Evolutionary conservation across 1,284 basidiomycete species (phyloP), one percentile per base, ranked within the genome.

Genomic region (Rhodotorula sp.): DNA sequence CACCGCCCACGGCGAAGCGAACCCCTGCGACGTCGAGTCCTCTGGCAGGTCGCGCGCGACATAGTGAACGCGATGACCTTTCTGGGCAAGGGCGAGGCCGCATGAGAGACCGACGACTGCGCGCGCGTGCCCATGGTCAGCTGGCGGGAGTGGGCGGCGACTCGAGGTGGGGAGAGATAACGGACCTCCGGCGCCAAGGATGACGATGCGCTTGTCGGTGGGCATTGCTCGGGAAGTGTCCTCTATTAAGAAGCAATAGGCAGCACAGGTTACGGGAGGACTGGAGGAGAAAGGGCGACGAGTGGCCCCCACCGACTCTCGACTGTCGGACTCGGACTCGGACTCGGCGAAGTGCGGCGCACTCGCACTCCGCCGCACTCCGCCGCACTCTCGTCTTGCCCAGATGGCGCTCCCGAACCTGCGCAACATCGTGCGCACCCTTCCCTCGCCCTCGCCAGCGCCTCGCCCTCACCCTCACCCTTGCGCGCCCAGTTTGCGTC

Each of bases 1-100:
- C 69, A 88, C 88, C 51, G 89, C 89, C 86, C 90, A 91, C 0
- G 90, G 89, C 70, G 85, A 86, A 0, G 89, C 86, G 80, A 89
- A 90, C 0, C 82, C 85, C 62, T 86, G 86, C 2, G 86, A 87
- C 64, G 84, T 81, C 36, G 85, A 77, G 80, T 90, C 89, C 62
- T 86, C 83, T 0, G 89, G 88, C 73, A 89, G 82, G 73, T 91
- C 89, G 56, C 88, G 83, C 3, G 89, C 90, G 25, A 90, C 81
- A 66, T 90, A 80, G 3, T 85, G 87, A 37, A 90, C 83, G 37
- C 81, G 83, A 79, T 86, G 85, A 19, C 85, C 84, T 32, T 80
- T 70, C 39, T 79, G 72, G 0, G 79, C 80, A 34, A 86, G 80
- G 61, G 81, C 81, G 51, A 81, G 76, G 2, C 85, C 84, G 44